These are phyloP conservation scores for Kwoniella botswanensis DNA, from an alignment of 768 basidiomycete genomes.

Conservation along the genomic window DNA sequence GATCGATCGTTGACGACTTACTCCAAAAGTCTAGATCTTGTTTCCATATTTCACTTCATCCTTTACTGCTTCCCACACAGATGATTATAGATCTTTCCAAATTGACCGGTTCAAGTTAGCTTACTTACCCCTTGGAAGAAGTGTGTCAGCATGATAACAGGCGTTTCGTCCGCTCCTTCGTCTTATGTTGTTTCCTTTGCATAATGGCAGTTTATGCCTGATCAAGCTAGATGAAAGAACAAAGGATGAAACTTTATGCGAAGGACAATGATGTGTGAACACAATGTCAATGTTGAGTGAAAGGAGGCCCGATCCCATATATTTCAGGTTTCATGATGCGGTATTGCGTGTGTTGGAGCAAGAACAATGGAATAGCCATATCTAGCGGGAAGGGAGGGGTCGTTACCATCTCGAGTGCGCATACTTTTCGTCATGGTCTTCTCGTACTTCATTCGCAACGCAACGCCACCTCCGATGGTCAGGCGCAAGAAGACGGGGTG, in stretches of 20 bases:
- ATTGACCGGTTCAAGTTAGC: neutral
- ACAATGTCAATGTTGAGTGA: neutral
- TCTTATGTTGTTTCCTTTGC: neutral
- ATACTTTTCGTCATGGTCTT: too few species aligned
- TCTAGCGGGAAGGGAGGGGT: neutral
- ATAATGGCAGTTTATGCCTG: neutral
- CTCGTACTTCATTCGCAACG: too few species aligned
- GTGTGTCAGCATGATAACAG: neutral
- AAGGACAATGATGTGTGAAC: conserved; percentile 3
- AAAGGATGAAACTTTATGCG: conserved; percentile 3
- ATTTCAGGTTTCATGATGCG: conserved; percentile 1
- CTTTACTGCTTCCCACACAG: neutral
- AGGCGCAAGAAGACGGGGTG: neutral
- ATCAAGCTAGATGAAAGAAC: neutral
- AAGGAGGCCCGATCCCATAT: neutral
- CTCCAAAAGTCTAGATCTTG: conserved; percentile 3
- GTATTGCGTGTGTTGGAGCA: neutral
- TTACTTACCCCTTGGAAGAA: neutral
- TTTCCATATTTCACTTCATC: neutral
- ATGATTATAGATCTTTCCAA: neutral
- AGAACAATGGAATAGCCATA: conserved; percentile 3
- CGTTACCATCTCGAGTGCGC: too few species aligned
- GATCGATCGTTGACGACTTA: neutral
- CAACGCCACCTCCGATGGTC: neutral
- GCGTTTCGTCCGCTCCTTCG: conserved; percentile 8